Evolutionary conservation across 2,329 filamentous ascomycete species (phyloP).

Genomic region (Trichophyton mentagrophytes): DNA sequence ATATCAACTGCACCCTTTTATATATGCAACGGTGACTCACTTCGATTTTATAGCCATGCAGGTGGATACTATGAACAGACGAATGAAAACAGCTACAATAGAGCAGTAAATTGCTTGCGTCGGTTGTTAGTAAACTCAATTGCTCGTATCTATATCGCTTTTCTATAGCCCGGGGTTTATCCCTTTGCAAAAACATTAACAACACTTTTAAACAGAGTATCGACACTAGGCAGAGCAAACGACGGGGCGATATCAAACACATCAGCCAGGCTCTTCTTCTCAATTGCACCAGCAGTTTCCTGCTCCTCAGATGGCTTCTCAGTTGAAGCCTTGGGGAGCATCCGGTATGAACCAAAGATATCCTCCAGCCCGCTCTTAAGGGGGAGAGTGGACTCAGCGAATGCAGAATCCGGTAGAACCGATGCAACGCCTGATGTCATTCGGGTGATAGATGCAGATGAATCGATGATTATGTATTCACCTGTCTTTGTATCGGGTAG

Average conservation of each 20-base stretch:
- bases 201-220: constrained; percentile 28
- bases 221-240: constrained; percentile 27
- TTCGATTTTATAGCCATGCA: not conserved
- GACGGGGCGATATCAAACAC: constrained; percentile 29
- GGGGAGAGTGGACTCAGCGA: constrained; percentile 15
- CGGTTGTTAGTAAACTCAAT: not conserved
- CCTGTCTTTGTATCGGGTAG: constrained; percentile 50
- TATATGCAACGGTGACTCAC: not conserved
- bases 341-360: constrained; percentile 20
- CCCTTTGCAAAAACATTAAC: constrained; percentile 22
- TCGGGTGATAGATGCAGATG: constrained; percentile 56
- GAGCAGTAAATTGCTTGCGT: not conserved
- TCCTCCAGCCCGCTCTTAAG: constrained; percentile 23
- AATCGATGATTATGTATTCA: constrained; percentile 65
- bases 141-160: constrained; percentile 3
- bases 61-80: not conserved
- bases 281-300: constrained; percentile 8
- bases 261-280: constrained; percentile 20
- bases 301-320: constrained; percentile 1
- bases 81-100: not conserved
- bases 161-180: not conserved
- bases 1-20: not conserved
- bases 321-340: not conserved
- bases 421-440: constrained; percentile 21
- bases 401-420: constrained; percentile 15